Conservation (phyloP, 768 basidiomycete genomes). For the Kwoniella mangroviensis region DNA sequence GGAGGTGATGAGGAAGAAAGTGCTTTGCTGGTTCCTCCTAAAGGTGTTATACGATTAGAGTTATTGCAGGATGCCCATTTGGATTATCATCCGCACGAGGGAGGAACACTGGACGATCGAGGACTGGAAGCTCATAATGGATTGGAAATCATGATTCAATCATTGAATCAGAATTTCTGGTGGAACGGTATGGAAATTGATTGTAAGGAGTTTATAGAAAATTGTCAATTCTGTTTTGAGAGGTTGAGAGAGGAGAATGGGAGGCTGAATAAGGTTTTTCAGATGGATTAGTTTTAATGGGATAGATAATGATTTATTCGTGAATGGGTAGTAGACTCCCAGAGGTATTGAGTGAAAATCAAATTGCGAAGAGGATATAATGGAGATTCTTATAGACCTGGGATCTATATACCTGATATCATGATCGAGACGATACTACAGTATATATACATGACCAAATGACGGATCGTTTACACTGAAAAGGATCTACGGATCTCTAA, state of each 20-base stretch:
- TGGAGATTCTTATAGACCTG: too few relatives aligned
- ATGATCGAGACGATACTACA: too few relatives aligned
- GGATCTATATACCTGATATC: too few relatives aligned
- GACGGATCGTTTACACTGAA: too few relatives aligned
- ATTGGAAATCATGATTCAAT: conserved; percentile 29
- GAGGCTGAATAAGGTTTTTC: conserved; percentile 1
- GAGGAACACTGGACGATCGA: not conserved
- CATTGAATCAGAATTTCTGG: conserved; percentile 43
- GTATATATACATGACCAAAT: too few relatives aligned
- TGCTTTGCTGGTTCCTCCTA: conserved; percentile 45
- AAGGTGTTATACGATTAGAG: conserved; percentile 41
- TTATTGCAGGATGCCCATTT: conserved; percentile 46
- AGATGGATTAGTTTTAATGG: not conserved
- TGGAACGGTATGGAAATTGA: conserved; percentile 47
- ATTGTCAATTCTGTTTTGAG: conserved; percentile 45
- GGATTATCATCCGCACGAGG: conserved; percentile 7
- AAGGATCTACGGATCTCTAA: too few relatives aligned
- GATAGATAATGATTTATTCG: too few relatives aligned
- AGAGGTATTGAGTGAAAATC: too few relatives aligned
- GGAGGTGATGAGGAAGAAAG: conserved; percentile 10
- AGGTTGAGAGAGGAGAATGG: conserved; percentile 20
- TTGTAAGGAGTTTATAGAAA: conserved; percentile 24
- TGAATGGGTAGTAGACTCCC: not conserved
- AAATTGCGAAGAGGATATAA: too few relatives aligned
- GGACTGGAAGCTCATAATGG: conserved; percentile 27